These are phyloP conservation scores for Arachnomyces sp. DNA, from an alignment of 2,329 filamentous ascomycete species.

Conservation along the genomic window DNA sequence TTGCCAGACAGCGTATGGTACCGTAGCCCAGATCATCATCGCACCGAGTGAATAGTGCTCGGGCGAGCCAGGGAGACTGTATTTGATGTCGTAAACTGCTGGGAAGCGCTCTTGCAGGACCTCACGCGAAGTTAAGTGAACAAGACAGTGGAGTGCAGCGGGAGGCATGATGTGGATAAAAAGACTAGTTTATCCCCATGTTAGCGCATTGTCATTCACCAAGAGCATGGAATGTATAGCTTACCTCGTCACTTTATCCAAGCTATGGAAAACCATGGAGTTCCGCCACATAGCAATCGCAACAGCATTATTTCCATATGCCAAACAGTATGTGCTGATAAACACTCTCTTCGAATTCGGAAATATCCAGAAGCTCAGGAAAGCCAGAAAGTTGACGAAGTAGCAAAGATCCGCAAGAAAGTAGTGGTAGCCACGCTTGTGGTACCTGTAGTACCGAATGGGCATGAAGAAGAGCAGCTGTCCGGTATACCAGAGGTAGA, in stretches of 20 bases:
- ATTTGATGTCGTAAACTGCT: slow-evolving; percentile 74
- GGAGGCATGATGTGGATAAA: slow-evolving; percentile 99
- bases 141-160: slow-evolving; percentile 81
- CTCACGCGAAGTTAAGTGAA: slow-evolving; percentile 65
- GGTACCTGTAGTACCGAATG: slow-evolving; percentile 85
- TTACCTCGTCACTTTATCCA: slow-evolving; percentile 90
- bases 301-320: slow-evolving; percentile 92
- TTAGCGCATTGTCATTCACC: not conserved
- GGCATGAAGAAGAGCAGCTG: slow-evolving; percentile 96
- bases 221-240: slow-evolving; percentile 25
- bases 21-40: slow-evolving; percentile 91
- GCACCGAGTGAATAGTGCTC: slow-evolving; percentile 70
- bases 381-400: slow-evolving; percentile 83
- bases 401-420: slow-evolving; percentile 97
- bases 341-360: slow-evolving; percentile 84
- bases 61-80: slow-evolving; percentile 57
- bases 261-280: slow-evolving; percentile 93
- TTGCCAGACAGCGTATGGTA: slow-evolving; percentile 92
- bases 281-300: slow-evolving; percentile 99
- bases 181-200: slow-evolving; percentile 43
- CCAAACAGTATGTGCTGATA: slow-evolving; percentile 83
- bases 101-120: slow-evolving; percentile 66
- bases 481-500: slow-evolving; percentile 84
- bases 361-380: slow-evolving; percentile 82
- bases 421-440: slow-evolving; percentile 87